Evolutionary conservation across 768 basidiomycete genomes (phyloP).

Genomic region (Termitomyces sp.): DNA sequence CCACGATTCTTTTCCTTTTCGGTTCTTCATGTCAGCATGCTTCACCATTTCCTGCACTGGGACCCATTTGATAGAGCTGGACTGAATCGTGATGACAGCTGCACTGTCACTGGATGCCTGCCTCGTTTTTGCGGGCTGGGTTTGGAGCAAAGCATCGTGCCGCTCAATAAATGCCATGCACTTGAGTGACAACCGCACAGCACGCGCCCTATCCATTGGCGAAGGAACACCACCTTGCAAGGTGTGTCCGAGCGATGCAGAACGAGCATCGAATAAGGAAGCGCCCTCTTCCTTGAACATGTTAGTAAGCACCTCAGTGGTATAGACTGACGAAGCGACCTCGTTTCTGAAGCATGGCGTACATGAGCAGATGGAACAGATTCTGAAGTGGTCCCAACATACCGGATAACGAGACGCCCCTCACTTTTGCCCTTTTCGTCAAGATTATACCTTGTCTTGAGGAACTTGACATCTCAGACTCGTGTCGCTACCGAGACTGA

Average conservation of each 20-base stretch:
- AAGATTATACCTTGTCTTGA: slow-evolving; percentile 80
- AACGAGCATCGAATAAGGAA: slow-evolving; percentile 87
- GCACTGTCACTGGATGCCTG: slow-evolving; percentile 65
- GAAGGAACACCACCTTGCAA: slow-evolving; percentile 96
- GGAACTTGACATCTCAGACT: slow-evolving; percentile 89
- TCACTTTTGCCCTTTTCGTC: slow-evolving; percentile 90
- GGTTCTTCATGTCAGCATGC: slow-evolving; percentile 89
- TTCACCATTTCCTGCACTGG: slow-evolving; percentile 79
- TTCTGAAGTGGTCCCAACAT: slow-evolving; percentile 23
- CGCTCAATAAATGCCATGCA: slow-evolving; percentile 95
- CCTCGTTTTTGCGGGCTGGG: slow-evolving; percentile 51
- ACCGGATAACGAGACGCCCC: slow-evolving; percentile 93
- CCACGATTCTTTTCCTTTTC: slow-evolving; percentile 77
- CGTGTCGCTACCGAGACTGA: slow-evolving; percentile 93
- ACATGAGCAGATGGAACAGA: neutral
- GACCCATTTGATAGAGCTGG: slow-evolving; percentile 78
- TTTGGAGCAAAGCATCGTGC: slow-evolving; percentile 57
- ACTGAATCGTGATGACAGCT: slow-evolving; percentile 90
- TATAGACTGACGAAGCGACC: slow-evolving; percentile 82
- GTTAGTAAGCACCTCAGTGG: slow-evolving; percentile 87
- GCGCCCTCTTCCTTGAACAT: slow-evolving; percentile 96
- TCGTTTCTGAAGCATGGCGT: slow-evolving; percentile 62
- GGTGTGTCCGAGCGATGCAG: slow-evolving; percentile 98
- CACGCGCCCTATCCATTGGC: slow-evolving; percentile 89
- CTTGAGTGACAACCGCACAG: slow-evolving; percentile 83